A percentile compares a stretch with the other conserved stretches of the same genome.
These are phyloP conservation scores for Clarireedia monteithiana DNA, from an alignment of 2,329 filamentous ascomycete genomes.

Conservation along the genomic window DNA sequence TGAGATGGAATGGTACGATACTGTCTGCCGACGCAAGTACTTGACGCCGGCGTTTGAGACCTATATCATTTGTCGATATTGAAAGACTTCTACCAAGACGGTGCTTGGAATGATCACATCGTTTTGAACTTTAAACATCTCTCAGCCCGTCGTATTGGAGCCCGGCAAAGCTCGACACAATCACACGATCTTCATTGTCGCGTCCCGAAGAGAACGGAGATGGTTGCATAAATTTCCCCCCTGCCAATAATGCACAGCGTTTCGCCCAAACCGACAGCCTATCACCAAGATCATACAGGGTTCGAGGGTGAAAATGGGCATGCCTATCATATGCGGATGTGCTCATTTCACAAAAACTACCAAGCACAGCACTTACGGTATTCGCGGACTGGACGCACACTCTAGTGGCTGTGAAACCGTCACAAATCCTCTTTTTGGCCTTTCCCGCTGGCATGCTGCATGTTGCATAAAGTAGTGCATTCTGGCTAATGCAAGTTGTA, in stretches of 20 bases:
- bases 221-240: conserved; percentile 5
- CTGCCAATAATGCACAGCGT: conserved; percentile 6
- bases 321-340: neutral
- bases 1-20: neutral
- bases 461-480: conserved; percentile 8
- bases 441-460: neutral
- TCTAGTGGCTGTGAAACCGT: too few species aligned
- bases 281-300: neutral
- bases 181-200: too few species aligned
- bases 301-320: neutral
- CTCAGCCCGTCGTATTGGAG: neutral
- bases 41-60: conserved; percentile 3
- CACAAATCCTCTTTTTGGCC: too few species aligned
- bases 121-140: neutral
- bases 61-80: neutral
- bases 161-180: neutral
- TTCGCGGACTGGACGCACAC: neutral
- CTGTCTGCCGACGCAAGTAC: neutral
- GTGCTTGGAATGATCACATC: neutral
- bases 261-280: conserved; percentile 7
- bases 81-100: neutral
- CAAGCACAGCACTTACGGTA: neutral
- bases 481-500: neutral
- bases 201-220: neutral
- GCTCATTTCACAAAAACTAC: neutral